phyloP scores from a whole-genome alignment of 306 rosid species.

The Vachellia collinsii region DNA sequence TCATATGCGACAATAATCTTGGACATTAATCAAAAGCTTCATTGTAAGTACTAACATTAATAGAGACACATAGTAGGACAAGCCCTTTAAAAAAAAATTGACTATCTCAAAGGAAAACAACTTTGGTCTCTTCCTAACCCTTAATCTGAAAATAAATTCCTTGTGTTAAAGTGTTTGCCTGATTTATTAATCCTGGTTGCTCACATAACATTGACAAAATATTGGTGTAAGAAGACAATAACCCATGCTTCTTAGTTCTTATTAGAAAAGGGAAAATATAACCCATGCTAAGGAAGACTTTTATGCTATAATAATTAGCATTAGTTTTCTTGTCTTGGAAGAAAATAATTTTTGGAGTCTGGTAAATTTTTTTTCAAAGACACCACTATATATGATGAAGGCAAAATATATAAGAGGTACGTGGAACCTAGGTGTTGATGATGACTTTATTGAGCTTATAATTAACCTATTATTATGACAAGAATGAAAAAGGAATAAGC shows the following conservation, averaged over 20 bases:
- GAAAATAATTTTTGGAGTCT: background rate
- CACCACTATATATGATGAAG: slow-evolving; percentile 6
- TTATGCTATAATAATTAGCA: background rate
- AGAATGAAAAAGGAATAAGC: slow-evolving; percentile 37
- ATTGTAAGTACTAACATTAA: slow-evolving; percentile 40
- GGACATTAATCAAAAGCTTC: slow-evolving; percentile 38
- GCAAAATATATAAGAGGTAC: slow-evolving; percentile 23
- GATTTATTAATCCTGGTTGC: slow-evolving; percentile 12
- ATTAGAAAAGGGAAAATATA: background rate
- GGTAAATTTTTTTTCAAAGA: slow-evolving; percentile 9
- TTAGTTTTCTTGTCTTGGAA: background rate
- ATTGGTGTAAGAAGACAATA: slow-evolving; percentile 6
- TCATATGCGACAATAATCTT: slow-evolving; percentile 48
- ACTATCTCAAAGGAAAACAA: slow-evolving; percentile 1
- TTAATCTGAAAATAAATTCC: slow-evolving; percentile 24
- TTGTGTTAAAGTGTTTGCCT: background rate
- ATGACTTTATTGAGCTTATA: slow-evolving; percentile 46
- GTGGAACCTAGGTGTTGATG: slow-evolving; percentile 53
- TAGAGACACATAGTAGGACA: slow-evolving; percentile 57
- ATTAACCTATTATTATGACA: slow-evolving; percentile 52
- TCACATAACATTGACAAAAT: background rate
- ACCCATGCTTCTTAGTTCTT: background rate
- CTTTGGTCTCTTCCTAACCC: slow-evolving; percentile 17
- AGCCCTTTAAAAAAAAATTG: slow-evolving; percentile 27
- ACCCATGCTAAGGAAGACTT: background rate